phyloP scores from a whole-genome alignment of 305 asterid genomes.

The Galium porrigens region DNA sequence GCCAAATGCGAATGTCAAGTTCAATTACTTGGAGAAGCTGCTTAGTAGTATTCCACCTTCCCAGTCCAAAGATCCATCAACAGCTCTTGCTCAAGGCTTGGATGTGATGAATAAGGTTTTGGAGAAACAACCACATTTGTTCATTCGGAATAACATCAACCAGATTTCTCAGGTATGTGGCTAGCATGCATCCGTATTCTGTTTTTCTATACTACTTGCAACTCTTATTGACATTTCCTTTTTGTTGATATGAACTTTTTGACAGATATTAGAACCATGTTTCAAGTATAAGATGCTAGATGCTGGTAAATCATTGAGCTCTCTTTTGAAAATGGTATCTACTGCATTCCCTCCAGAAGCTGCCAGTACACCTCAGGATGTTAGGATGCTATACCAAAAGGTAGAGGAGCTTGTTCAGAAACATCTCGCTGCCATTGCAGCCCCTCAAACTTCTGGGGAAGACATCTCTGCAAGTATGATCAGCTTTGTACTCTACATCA shows the following conservation, averaged over 20 bases:
- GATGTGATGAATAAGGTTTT: slow-evolving; percentile 99
- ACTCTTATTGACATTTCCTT: neutral
- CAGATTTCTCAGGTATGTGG: slow-evolving; percentile 81
- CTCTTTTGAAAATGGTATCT: slow-evolving; percentile 84
- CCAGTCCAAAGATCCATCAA: slow-evolving; percentile 96
- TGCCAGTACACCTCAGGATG: slow-evolving; percentile 67
- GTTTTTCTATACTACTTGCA: neutral
- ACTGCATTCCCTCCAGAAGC: slow-evolving; percentile 87
- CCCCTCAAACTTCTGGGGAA: slow-evolving; percentile 82
- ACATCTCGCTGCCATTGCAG: slow-evolving; percentile 88
- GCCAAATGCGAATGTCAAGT: slow-evolving; percentile 98
- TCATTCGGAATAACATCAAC: slow-evolving; percentile 81
- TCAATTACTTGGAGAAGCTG: slow-evolving; percentile 94
- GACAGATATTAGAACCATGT: slow-evolving; percentile 96
- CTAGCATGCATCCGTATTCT: slow-evolving; percentile 13
- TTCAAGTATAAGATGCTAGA: slow-evolving; percentile 96
- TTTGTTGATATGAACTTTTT: slow-evolving; percentile 15
- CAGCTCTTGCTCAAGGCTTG: slow-evolving; percentile 92
- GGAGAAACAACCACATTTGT: slow-evolving; percentile 93
- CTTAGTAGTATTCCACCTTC: slow-evolving; percentile 82
- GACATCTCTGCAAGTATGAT: slow-evolving; percentile 86
- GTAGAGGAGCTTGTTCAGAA: slow-evolving; percentile 92
- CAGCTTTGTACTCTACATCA: slow-evolving; percentile 83
- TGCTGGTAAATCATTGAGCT: slow-evolving; percentile 91
- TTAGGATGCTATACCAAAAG: slow-evolving; percentile 77